Percentiles rank a stretch among this genome's conserved stretches.
phyloP scores from a whole-genome alignment of 208 protist genomes.

The Acanthamoeba lenticulata region DNA sequence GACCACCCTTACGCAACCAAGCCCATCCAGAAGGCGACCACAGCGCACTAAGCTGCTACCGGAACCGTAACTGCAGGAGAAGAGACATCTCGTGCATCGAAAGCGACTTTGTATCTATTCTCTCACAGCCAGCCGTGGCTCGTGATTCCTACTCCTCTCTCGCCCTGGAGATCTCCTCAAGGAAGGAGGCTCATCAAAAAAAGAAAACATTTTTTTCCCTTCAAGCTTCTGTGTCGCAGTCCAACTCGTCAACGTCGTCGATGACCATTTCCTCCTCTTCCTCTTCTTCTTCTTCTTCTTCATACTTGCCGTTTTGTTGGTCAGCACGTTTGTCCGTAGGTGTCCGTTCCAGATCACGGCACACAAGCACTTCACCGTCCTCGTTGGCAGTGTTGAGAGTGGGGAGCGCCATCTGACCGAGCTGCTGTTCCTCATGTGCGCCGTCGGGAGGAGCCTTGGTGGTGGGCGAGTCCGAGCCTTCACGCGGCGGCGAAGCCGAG shows the following conservation, averaged over 20 bases:
- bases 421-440: neutral
- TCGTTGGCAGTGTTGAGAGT: neutral
- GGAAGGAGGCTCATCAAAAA: too few species aligned
- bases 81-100: neutral
- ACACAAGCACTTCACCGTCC: too few species aligned
- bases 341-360: too few species aligned
- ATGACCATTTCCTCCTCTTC: slow-evolving; percentile 33
- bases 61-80: neutral
- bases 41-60: neutral
- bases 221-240: neutral
- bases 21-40: neutral
- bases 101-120: neutral
- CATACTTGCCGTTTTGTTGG: neutral
- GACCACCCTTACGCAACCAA: slow-evolving; percentile 57
- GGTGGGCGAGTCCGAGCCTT: too few species aligned
- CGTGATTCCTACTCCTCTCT: neutral
- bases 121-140: neutral
- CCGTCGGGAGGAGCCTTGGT: neutral
- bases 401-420: neutral
- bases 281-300: neutral
- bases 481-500: neutral
- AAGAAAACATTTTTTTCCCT: too few species aligned
- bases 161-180: neutral
- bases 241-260: neutral
- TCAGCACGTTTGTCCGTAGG: neutral